Evolutionary conservation across 148 eudicot genomes (phyloP).

Genomic region (Cornus kousa): DNA sequence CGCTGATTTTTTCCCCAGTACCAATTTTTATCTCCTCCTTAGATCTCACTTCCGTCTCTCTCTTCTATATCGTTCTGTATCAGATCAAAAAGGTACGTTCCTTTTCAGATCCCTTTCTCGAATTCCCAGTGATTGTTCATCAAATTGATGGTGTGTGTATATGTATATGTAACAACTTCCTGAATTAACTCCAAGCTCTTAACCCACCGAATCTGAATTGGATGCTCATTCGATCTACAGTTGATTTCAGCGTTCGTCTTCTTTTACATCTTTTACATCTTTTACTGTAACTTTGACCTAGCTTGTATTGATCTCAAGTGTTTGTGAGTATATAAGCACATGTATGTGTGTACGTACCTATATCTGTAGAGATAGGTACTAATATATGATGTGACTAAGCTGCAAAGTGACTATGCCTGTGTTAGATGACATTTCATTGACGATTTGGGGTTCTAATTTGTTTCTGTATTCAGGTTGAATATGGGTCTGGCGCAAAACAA

Average conservation of each 20-base stretch:
- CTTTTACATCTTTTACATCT: background rate
- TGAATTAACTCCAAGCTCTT: background rate
- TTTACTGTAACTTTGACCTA: background rate
- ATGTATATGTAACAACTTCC: background rate
- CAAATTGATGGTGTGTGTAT: background rate
- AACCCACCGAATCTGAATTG: background rate
- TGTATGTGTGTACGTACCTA: too few species aligned
- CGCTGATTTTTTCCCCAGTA: too few species aligned
- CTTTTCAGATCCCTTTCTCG: background rate
- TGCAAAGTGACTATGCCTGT: background rate
- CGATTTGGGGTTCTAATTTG: background rate
- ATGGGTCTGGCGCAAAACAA: conserved; percentile 65
- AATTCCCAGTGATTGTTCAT: background rate
- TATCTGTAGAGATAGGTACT: too few species aligned
- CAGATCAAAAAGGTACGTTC: conserved; percentile 7
- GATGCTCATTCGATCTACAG: background rate
- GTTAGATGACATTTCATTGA: background rate
- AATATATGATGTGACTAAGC: background rate
- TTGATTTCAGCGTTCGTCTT: background rate
- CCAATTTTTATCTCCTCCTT: background rate
- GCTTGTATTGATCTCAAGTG: background rate
- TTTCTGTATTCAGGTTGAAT: conserved; percentile 27
- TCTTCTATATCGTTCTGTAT: background rate
- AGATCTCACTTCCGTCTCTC: conserved; percentile 17
- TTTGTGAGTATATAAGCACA: background rate